These are phyloP conservation scores for Monosporascus ibericus DNA, from an alignment of 2,329 filamentous ascomycete species.

Conservation along the genomic window DNA sequence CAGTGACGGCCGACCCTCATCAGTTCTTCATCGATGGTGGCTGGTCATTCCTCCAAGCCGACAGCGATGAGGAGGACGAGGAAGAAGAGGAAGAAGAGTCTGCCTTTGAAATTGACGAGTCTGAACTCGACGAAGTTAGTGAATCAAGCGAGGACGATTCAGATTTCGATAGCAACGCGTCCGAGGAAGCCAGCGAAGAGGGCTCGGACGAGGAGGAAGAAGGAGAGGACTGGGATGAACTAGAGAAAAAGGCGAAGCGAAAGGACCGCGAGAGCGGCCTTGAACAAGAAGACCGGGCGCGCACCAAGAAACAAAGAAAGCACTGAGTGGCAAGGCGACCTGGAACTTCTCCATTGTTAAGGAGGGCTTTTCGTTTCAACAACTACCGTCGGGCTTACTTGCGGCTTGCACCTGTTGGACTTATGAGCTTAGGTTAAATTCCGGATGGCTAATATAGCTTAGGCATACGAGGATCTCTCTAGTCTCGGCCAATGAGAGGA, in stretches of 20 bases:
- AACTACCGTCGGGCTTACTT: no score
- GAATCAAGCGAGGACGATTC: slow-evolving; percentile 77
- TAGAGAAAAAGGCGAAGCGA: slow-evolving; percentile 87
- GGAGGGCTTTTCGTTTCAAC: not conserved
- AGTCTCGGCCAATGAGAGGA: no score
- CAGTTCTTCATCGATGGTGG: slow-evolving; percentile 93
- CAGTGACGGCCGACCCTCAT: slow-evolving; percentile 87
- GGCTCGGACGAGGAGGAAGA: slow-evolving; percentile 63
- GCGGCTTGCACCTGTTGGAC: no score
- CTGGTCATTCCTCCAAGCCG: slow-evolving; percentile 85
- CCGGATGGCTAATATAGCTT: no score
- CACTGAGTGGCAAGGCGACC: slow-evolving; percentile 22
- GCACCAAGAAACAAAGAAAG: slow-evolving; percentile 61
- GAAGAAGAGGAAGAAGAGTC: slow-evolving; percentile 84
- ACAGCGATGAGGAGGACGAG: slow-evolving; percentile 78
- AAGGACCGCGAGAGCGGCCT: slow-evolving; percentile 63
- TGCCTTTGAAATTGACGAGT: slow-evolving; percentile 85
- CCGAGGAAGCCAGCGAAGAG: slow-evolving; percentile 74
- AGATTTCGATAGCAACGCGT: slow-evolving; percentile 88
- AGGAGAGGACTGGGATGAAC: slow-evolving; percentile 88
- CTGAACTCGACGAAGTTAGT: slow-evolving; percentile 76
- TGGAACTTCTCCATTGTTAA: not conserved
- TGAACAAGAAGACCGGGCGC: slow-evolving; percentile 71
- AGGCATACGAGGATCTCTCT: no score
- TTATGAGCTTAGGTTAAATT: no score